These are phyloP conservation scores for Strigomonas oncopelti DNA, from an alignment of 208 protist species.

Conservation along the genomic window DNA sequence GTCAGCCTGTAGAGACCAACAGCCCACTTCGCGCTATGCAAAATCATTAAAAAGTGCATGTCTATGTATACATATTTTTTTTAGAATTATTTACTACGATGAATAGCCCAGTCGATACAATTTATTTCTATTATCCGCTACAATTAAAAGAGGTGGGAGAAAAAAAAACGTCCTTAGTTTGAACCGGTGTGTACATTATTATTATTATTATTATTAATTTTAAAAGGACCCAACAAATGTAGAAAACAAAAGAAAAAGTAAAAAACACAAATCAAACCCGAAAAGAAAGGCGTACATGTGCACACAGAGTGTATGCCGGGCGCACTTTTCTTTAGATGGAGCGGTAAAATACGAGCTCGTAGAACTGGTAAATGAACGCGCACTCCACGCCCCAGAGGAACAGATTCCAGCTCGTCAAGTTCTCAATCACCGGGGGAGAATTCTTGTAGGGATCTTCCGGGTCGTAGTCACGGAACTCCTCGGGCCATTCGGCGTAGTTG, in stretches of 20 bases:
- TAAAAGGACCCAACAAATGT: neutral
- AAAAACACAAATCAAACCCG: slow-evolving; percentile 10
- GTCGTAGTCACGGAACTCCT: slow-evolving; percentile 88
- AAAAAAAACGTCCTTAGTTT: too few species aligned
- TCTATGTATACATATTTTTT: neutral
- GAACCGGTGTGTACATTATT: too few species aligned
- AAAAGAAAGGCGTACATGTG: neutral
- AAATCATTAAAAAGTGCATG: neutral
- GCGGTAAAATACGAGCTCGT: slow-evolving; percentile 84
- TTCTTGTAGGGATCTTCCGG: slow-evolving; percentile 92
- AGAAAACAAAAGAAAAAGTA: slow-evolving; percentile 17
- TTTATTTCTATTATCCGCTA: neutral
- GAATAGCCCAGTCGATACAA: neutral
- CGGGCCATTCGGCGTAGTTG: slow-evolving; percentile 87
- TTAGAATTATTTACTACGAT: slow-evolving; percentile 1
- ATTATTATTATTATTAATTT: too few species aligned
- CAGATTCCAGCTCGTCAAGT: slow-evolving; percentile 85
- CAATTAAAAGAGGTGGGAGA: slow-evolving; percentile 4
- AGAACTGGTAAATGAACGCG: slow-evolving; percentile 90
- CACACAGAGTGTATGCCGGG: neutral
- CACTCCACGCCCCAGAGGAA: slow-evolving; percentile 85
- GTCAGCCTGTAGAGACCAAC: too few species aligned
- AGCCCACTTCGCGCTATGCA: too few species aligned
- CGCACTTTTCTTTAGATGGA: slow-evolving; percentile 51
- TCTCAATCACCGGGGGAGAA: slow-evolving; percentile 79